Base-by-base conservation (phyloP, 83 land plant genomes). In the Thuja plicata region DNA sequence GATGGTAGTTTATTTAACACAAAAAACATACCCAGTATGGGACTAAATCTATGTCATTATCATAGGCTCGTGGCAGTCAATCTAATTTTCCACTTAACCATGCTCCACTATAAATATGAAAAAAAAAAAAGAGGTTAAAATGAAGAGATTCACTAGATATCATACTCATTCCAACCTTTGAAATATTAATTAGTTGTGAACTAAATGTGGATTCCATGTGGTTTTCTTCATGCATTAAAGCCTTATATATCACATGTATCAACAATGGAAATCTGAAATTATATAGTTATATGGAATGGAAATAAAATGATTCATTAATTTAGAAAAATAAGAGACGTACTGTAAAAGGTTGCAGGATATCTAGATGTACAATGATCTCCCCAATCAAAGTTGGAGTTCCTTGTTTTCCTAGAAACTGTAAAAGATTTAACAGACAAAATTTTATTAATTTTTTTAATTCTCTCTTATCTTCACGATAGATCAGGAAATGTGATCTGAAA, bases 331-430 rank as follows among this genome's bases (percentile, higher is more conserved):
- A 13, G 16, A 52, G 15, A n/a, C n/a, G n/a, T 73, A 91, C 92
- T 89, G 91, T 92, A 81, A 94, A 94, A 77, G 94, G 95, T 84
- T 92, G 94, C 35, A 93, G 94, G 76, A 90, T 90, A 54, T 94
- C 91, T 86, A 94, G 88, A 60, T 92, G 86, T 11, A 94, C 94
- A 35, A 88, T 93, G 81, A 91, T 90, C 88, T 94, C 95, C 70
- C 93, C 94, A 70, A 87, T 87, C 93, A 94, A 88, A 54, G 92
- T 90, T 60, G 91, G 86, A 52, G 95, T 57, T 88, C 89, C 93
- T 87, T 90, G 66, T 87, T 89, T 91, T 90, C 88, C 50, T 60
- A 92, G 30, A 88, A 87, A 16, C 94, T 92, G 91, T 38, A 90
- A 83, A 73, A 34, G 10, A 76, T 0, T 50, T 46, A 57, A 32